Base-by-base conservation (phyloP, 768 basidiomycete genomes). In the Auriscalpium microsporum region DNA sequence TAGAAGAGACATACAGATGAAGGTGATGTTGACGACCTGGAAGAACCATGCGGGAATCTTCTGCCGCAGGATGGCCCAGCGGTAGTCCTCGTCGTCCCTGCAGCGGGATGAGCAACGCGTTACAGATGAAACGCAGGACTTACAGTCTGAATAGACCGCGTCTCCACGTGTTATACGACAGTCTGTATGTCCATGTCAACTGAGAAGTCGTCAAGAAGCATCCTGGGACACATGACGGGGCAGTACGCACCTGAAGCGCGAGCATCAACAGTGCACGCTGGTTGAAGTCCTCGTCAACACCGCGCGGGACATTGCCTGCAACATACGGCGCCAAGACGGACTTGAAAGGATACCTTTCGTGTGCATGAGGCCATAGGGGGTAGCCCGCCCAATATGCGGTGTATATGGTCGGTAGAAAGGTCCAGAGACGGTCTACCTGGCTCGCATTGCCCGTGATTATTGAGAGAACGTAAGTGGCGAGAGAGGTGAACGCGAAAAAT, bases 11-110 rank as follows among this genome's bases (percentile, higher is more conserved):
- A 33, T 58, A 82, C 83, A 73, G 34, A 94, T 85, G 72, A 92
- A 93, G 11, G 76, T 75, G 13, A 90, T 69, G 69, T 84, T 85
- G 34, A 79, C 52, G n/a, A 87, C 56, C 58, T 83, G 78, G 72
- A 86, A 86, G 9, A 81, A 59, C 69, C 74, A 74, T 2, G 66
- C 51, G 13, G 82, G 79, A 4, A 86, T 64, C 48, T 82, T 75
- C 42, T 72, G 67, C 44, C 94, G 82, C 13, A 96, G 75, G 38
- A 92, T 72, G 2, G 74, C 80, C 90, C 94, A 97, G 28, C 95
- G 86, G 64, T 97, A 97, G 68, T 96, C 94, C 68, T 95, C 93
- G 23, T 89, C 90, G 28, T 79, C 76, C 8, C 87, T 90, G 34
- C 9, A 42, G 38, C 45, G 17, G 33, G 3, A 11, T 11, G 16